Conservation (phyloP, 257 asterid genomes). For the Capsicum chinense region DNA sequence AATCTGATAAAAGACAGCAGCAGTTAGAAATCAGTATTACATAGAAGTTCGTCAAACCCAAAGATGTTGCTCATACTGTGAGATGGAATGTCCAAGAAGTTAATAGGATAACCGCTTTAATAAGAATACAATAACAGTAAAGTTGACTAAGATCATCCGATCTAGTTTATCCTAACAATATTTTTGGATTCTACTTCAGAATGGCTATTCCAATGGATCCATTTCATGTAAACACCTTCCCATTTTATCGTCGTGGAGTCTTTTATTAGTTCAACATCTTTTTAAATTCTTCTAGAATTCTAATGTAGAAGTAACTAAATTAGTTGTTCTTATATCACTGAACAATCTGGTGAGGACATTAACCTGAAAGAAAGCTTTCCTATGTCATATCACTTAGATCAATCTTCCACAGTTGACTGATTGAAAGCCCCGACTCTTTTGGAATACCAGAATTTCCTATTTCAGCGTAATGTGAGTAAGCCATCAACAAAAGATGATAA, state of each 20-base stretch:
- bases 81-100: background rate
- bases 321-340: background rate
- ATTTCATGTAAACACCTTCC: background rate
- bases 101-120: background rate
- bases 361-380: background rate
- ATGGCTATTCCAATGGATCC: background rate
- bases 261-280: background rate
- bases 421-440: background rate
- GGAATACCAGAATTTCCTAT: slow-evolving; percentile 14
- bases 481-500: slow-evolving; percentile 17
- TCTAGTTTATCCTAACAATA: background rate
- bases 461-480: background rate
- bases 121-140: background rate
- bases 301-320: background rate
- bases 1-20: background rate
- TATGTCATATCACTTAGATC: background rate
- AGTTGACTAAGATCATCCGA: background rate
- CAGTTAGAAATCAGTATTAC: background rate
- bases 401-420: background rate
- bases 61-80: background rate
- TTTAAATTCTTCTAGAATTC: background rate
- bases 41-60: background rate
- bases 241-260: background rate
- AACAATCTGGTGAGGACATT: background rate
- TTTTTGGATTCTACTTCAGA: background rate